Evolutionary conservation across 768 basidiomycete species (phyloP).

Genomic region (Leucosporidium scottii): DNA sequence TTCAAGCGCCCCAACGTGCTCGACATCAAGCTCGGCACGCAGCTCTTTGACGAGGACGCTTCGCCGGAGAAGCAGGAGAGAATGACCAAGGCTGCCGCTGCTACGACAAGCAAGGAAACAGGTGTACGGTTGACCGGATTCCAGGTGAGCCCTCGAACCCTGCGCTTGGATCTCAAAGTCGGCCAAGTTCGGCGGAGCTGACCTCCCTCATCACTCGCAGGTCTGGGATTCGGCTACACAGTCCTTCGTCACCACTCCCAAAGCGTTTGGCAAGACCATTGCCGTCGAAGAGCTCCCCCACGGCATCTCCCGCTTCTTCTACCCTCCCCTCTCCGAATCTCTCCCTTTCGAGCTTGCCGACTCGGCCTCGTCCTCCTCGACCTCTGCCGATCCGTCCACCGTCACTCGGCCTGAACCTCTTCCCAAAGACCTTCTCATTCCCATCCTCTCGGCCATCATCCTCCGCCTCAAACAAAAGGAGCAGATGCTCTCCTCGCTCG

Average conservation of each 20-base stretch:
- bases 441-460: conserved; percentile 55
- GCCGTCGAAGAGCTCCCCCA: conserved; percentile 60
- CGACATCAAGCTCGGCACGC: conserved; percentile 87
- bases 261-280: conserved; percentile 70
- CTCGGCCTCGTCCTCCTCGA: conserved; percentile 52
- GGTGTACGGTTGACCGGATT: conserved; percentile 84
- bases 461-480: conserved; percentile 46
- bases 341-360: conserved; percentile 2
- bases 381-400: conserved; percentile 48
- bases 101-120: conserved; percentile 65
- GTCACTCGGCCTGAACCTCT: no score
- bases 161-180: background rate
- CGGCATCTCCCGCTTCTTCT: conserved; percentile 76
- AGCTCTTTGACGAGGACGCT: conserved; percentile 62
- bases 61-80: conserved; percentile 65
- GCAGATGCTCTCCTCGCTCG: conserved; percentile 49
- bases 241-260: conserved; percentile 59
- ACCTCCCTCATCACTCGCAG: conserved; percentile 43
- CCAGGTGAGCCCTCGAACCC: conserved; percentile 53
- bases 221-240: conserved; percentile 61
- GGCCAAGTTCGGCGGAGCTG: background rate
- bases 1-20: conserved; percentile 79
- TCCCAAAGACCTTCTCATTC: conserved; percentile 36
- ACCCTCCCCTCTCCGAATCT: conserved; percentile 38
- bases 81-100: conserved; percentile 63